Evolutionary conservation across 176 grass and related monocot species (phyloP).

Genomic region (Tillandsia fasciculata): DNA sequence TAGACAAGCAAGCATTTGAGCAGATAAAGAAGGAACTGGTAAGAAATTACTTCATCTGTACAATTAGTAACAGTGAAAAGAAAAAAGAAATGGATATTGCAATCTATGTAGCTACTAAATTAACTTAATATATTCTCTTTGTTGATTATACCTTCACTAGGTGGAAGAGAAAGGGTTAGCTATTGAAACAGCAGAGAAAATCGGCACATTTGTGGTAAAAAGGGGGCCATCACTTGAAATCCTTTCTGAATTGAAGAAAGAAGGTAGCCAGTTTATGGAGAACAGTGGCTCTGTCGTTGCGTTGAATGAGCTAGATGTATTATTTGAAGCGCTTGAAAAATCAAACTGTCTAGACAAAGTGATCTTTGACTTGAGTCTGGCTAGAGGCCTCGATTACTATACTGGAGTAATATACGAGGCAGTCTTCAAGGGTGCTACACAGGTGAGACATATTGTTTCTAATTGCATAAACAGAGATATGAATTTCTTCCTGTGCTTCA

Average conservation of each 20-base stretch:
- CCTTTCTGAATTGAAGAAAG: constrained; percentile 58
- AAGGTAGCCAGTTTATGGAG: constrained; percentile 65
- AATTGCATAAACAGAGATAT: background rate
- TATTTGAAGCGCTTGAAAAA: constrained; percentile 79
- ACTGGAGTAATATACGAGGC: constrained; percentile 98
- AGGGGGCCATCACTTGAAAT: constrained; percentile 62
- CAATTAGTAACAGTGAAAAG: background rate
- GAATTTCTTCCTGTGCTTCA: background rate
- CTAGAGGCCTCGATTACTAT: constrained; percentile 96
- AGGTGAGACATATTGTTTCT: constrained; percentile 34
- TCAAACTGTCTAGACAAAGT: constrained; percentile 60
- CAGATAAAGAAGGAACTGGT: constrained; percentile 93
- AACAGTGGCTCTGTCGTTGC: constrained; percentile 61
- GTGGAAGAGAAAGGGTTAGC: constrained; percentile 93
- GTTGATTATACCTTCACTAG: constrained; percentile 24
- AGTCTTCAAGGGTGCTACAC: constrained; percentile 81
- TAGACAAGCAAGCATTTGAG: constrained; percentile 89
- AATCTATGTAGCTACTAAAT: background rate
- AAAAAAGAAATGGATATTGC: background rate
- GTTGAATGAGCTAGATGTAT: constrained; percentile 73
- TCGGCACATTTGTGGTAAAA: constrained; percentile 75
- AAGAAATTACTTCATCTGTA: constrained; percentile 15
- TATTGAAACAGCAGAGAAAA: constrained; percentile 71
- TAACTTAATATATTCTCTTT: background rate
- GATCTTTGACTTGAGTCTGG: constrained; percentile 94